Evolutionary conservation across 768 basidiomycete genomes (phyloP), one percentile per base, ranked within the genome.

Genomic region (Vararia minispora): DNA sequence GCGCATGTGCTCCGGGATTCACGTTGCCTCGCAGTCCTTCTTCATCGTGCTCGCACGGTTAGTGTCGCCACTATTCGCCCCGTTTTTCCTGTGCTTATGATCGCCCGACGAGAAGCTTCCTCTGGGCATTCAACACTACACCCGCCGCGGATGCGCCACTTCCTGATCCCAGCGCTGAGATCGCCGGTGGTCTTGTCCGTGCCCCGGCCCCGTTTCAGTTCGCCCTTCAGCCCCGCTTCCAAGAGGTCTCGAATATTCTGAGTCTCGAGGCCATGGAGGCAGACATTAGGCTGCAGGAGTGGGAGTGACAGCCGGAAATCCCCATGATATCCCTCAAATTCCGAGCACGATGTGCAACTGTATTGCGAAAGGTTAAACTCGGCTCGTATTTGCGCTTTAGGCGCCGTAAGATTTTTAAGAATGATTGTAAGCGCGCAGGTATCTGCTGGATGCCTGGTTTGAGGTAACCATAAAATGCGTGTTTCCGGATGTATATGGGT

Each of bases 91-190:
- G 21, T 18, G 6, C 14, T 2, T 35, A 17, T 27, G 27, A 5
- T 6, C 11, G 12, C 6, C 21, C 23, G 1, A 10, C 11, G 12
- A 3, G 14, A 20, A 42, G 35, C 28, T 22, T 52, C 12, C 22
- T 50, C n/a, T 50, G 46, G 51, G 49, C 44, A 3, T 48, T 48
- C 38, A 41, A 50, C 22, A 24, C 50, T 1, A 16, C 30, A 14
- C 46, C 42, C 6, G 37, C 28, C 4, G 12, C 17, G 2, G 43
- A 31, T 2, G 31, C 28, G 6, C 20, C 36, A 6, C 11, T 4
- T 21, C 21, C 30, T 3, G 44, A 46, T 39, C 6, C 25, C 6
- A 35, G 24, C 8, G 37, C 35, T 11, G 11, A 12, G 8, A 12
- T 25, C 12, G 18, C 11, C 12, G 30, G 20, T 18, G 44, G 44